A percentile compares a stretch with the other conserved stretches of the same genome.
phyloP scores from a whole-genome alignment of 73 alveolate species.

The Blepharisma stoltei region DNA sequence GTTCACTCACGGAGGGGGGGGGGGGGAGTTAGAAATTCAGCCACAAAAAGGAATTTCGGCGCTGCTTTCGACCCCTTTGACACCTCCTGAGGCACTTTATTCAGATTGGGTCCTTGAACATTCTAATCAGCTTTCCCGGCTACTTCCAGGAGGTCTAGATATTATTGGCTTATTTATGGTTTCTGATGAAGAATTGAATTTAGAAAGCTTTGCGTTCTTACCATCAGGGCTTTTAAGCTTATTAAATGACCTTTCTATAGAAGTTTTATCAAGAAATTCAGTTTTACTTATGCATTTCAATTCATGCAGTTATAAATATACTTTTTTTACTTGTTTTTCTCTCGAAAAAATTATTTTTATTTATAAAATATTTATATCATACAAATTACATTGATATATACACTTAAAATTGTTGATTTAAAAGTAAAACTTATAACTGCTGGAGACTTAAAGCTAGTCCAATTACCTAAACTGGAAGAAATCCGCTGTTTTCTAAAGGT shows the following conservation, averaged over 20 bases:
- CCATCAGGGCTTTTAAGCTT: neutral
- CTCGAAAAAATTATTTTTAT: no score
- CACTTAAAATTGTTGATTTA: neutral
- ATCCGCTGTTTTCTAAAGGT: neutral
- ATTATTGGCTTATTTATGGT: neutral
- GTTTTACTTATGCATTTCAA: neutral
- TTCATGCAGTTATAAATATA: neutral
- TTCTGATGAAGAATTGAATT: constrained; percentile 14
- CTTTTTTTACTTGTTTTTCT: no score
- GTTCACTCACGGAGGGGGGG: no score
- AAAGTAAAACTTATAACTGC: neutral
- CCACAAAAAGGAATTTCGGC: neutral
- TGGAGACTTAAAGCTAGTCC: neutral
- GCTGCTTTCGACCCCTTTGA: neutral
- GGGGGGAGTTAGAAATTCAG: neutral
- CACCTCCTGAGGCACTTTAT: neutral
- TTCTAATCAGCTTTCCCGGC: neutral
- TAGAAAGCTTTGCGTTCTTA: neutral
- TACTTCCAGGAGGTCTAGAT: neutral
- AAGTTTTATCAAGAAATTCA: neutral
- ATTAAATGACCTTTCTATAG: neutral
- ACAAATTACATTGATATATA: no score
- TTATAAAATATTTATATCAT: no score
- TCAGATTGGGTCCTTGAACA: constrained; percentile 22
- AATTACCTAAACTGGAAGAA: neutral